Evolutionary conservation across 2,329 filamentous ascomycete species (phyloP).

Genomic region (Talaromyces sp.): DNA sequence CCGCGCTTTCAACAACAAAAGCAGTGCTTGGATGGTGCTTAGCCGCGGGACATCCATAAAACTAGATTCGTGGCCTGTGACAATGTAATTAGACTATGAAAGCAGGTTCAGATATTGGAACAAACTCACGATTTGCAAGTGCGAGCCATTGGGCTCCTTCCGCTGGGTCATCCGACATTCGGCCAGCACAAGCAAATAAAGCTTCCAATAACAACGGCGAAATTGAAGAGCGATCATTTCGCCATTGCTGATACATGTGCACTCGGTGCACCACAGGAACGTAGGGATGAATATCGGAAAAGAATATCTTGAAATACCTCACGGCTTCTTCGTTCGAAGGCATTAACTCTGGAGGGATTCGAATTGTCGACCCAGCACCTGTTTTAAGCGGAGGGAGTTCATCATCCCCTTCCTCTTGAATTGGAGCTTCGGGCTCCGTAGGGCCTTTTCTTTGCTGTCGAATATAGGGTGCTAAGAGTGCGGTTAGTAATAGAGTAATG

Average conservation of each 20-base stretch:
- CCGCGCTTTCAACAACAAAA: conserved; percentile 83
- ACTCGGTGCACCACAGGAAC: conserved; percentile 80
- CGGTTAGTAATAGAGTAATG: neutral
- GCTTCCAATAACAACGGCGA: conserved; percentile 86
- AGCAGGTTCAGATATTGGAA: neutral
- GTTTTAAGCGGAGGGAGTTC: conserved; percentile 62
- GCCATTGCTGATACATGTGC: conserved; percentile 86
- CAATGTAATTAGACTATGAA: conserved; percentile 3
- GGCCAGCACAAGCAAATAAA: conserved; percentile 82
- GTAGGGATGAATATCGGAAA: conserved; percentile 85
- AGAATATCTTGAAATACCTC: conserved; percentile 86
- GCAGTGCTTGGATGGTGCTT: conserved; percentile 83
- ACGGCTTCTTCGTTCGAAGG: conserved; percentile 75
- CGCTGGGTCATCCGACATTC: conserved; percentile 74
- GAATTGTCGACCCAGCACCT: conserved; percentile 68
- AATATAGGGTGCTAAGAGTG: conserved; percentile 71
- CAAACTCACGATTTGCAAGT: conserved; percentile 68
- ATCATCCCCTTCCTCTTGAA: conserved; percentile 65
- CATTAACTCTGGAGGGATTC: conserved; percentile 91
- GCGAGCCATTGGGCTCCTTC: conserved; percentile 91
- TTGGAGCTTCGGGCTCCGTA: conserved; percentile 50
- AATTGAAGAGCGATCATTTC: conserved; percentile 71
- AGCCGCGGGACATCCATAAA: conserved; percentile 89
- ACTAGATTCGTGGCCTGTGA: conserved; percentile 74
- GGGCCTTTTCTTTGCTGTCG: conserved; percentile 54